phyloP scores from a whole-genome alignment of 2,329 filamentous ascomycete species.

The Calonectria pteridis region DNA sequence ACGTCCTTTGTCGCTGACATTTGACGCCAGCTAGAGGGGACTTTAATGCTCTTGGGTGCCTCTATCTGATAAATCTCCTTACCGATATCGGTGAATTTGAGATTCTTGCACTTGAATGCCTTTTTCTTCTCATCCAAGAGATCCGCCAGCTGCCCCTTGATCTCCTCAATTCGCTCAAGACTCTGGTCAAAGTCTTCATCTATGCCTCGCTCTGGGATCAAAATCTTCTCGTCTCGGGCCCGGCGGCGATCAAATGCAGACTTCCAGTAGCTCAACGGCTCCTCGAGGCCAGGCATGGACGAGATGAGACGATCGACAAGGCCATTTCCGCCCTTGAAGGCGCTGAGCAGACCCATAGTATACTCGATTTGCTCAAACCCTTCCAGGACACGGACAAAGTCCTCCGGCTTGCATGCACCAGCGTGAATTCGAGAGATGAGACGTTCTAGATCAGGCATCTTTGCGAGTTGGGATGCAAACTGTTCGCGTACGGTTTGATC shows the following conservation, averaged over 20 bases:
- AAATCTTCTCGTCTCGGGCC: constrained; percentile 82
- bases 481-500: constrained; percentile 85
- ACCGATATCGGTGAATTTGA: constrained; percentile 86
- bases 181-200: constrained; percentile 94
- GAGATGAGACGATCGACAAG: constrained; percentile 86
- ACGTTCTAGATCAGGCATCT: constrained; percentile 93
- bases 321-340: constrained; percentile 81
- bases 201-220: constrained; percentile 88
- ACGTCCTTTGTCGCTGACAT: constrained; percentile 94
- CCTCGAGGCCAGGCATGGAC: constrained; percentile 86
- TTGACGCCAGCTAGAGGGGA: constrained; percentile 91
- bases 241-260: constrained; percentile 88
- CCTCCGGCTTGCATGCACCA: constrained; percentile 87
- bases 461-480: constrained; percentile 88
- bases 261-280: constrained; percentile 86
- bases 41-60: constrained; percentile 84
- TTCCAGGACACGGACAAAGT: constrained; percentile 93
- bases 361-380: constrained; percentile 99
- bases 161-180: constrained; percentile 78
- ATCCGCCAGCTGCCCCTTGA: constrained; percentile 78
- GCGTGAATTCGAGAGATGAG: constrained; percentile 96
- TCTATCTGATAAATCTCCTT: constrained; percentile 99
- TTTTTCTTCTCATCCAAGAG: constrained; percentile 79
- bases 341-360: constrained; percentile 83
- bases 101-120: constrained; percentile 78